phyloP scores from a whole-genome alignment of 2,329 filamentous ascomycete genomes.

The Xylariaceae sp. region DNA sequence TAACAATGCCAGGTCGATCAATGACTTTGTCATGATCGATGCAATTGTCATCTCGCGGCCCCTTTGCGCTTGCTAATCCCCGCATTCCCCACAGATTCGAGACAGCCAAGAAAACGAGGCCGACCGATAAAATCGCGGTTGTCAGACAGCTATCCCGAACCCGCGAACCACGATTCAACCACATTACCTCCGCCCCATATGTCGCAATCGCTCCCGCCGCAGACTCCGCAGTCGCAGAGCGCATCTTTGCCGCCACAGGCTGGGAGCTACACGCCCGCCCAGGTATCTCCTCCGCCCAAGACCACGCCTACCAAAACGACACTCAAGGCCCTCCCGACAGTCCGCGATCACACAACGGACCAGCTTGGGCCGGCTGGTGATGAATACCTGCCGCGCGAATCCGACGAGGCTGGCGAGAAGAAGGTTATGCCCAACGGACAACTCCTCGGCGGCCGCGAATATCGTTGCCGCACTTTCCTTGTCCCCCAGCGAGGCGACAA shows the following conservation, averaged over 20 bases:
- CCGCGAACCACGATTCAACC: conserved; percentile 45
- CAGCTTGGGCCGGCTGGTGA: conserved; percentile 85
- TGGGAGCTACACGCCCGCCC: conserved; percentile 36
- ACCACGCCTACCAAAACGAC: conserved; percentile 77
- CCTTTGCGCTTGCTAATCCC: conserved; percentile 19
- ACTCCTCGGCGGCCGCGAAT: conserved; percentile 76
- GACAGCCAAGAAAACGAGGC: conserved; percentile 54
- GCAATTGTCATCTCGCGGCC: background rate
- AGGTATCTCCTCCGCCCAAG: conserved; percentile 66
- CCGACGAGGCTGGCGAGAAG: conserved; percentile 87
- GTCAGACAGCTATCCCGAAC: conserved; percentile 51
- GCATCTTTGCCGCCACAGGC: conserved; percentile 41
- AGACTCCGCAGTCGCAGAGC: conserved; percentile 52
- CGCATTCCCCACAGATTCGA: conserved; percentile 37
- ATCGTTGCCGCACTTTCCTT: conserved; percentile 88
- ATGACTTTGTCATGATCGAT: background rate
- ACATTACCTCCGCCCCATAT: conserved; percentile 46
- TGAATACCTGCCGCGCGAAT: conserved; percentile 91
- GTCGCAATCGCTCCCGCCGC: conserved; percentile 42
- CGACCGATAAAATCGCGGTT: conserved; percentile 59
- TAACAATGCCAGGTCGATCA: conserved; percentile 2
- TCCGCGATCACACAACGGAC: conserved; percentile 94
- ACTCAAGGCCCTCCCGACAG: conserved; percentile 90
- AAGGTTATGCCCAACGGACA: conserved; percentile 85
- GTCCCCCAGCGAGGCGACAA: conserved; percentile 89